Base-by-base conservation (phyloP, 1,139 yeast species). In the Saccharomyces uvarum region DNA sequence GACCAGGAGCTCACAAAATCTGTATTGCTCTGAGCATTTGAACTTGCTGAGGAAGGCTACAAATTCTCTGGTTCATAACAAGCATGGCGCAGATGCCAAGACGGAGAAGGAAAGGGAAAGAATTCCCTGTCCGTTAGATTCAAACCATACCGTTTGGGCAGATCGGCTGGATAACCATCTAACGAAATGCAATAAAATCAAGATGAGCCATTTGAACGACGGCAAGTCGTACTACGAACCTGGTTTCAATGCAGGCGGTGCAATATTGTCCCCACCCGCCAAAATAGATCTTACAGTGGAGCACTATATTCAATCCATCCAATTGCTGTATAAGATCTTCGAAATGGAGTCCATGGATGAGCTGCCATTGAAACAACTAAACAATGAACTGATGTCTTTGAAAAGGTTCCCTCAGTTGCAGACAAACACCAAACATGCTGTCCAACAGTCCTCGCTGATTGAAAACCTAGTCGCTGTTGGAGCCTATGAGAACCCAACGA, bases 401-500 rank as follows among this genome's bases (percentile, higher is more conserved):
- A 73, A 47, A 58, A 77, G 57, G 64, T 74, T 56, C 60, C 66
- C 48, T 62, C 87, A 61, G 67, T 81, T 57, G 68, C 70, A 83
- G 46, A 75, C 75, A 32, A 82, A 83, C 65, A 81, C 78, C 58
- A 89, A 88, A 64, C 97, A 90, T 70, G 86, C 93, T 0, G 68
- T 78, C 1, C 97, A 90, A 67, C 97, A 90, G 66, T 78, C 91
- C 0, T 86, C 95, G 2, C 70, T 90, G 56, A 85, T 88, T 21
- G 91, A 89, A 4, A 87, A 87, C 58, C 70, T 90, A 66, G 75
- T 78, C 32, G 66, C 71, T 3, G 61, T 69, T n/a, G 70, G 69
- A 0, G 64, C 84, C 29, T 70, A 84, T 31, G 70, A 72, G 1
- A 29, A 32, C n/a, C 28, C 47, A 6, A 50, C 68, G 2, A 63